Evolutionary conservation across 768 basidiomycete species (phyloP), one percentile per base, ranked within the genome.

Genomic region (Porpolomopsis calyptriformis): DNA sequence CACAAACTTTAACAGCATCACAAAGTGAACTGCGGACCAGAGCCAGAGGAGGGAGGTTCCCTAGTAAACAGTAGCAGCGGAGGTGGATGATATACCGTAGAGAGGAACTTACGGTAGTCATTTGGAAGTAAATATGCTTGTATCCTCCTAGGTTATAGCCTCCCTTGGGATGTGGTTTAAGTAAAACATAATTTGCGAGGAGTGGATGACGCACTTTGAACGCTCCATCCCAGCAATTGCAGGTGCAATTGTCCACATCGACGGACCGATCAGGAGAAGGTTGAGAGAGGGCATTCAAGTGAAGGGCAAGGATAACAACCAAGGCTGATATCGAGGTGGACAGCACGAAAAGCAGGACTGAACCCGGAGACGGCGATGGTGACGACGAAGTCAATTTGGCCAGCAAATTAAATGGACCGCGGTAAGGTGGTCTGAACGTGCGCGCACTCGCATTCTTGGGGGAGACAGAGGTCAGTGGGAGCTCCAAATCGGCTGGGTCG

Each of bases 161-260:
- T 37, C 45, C 45, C 45, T 46, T 18, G 1, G 4, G 14, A n/a
- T 3, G 37, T 16, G 18, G 14, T 46, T 23, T 19, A 39, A 23
- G 6, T 46, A 14, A 25, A 20, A 12, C 22, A 11, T n/a, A 19
- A 37, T 9, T 23, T n/a, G n/a, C n/a, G 20, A 4, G 33, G 20
- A 36, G 20, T 3, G 34, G 26, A 4, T 26, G 4, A 11, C 41
- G 19, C 24, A 46, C 45, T 34, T 46, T 46, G 45, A 36, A 46
- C 8, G 45, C 33, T 19, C 45, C 33, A 19, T 46, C 45, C 45
- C 45, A 46, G 22, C 45, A 46, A 22, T 46, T 34, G 25, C 45
- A 46, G 14, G 45, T 46, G 23, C 45, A 46, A 11, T 46, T 46
- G 37, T 46, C 45, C 4, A 46, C 37, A 22, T 46, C 45, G 33